These are phyloP conservation scores for Penicillium sp. DNA, from an alignment of 2,329 filamentous ascomycete species.

Conservation along the genomic window DNA sequence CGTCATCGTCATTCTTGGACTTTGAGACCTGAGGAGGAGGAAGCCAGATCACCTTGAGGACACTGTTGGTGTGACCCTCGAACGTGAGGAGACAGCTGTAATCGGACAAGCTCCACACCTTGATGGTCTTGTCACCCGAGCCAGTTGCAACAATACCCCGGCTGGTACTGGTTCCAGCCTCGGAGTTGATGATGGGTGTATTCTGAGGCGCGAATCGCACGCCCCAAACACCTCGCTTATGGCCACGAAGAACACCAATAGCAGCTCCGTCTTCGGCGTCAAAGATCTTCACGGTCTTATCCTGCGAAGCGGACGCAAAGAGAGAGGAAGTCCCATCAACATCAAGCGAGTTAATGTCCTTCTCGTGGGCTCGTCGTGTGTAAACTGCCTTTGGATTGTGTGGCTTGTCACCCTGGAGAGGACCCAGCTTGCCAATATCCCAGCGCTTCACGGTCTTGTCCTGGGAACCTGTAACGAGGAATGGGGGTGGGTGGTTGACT, in stretches of 20 bases:
- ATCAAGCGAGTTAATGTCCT: conserved; percentile 95
- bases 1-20: conserved; percentile 30
- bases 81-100: conserved; percentile 92
- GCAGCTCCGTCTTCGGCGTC: conserved; percentile 84
- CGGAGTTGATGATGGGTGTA: conserved; percentile 69
- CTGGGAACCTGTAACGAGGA: conserved; percentile 86
- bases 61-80: conserved; percentile 92
- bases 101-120: conserved; percentile 87
- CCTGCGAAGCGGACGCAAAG: conserved; percentile 94
- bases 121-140: conserved; percentile 92
- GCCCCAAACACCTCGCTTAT: conserved; percentile 93
- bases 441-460: conserved; percentile 94
- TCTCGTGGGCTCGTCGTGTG: conserved; percentile 94
- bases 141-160: conserved; percentile 84
- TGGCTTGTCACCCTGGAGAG: conserved; percentile 40
- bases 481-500: conserved; percentile 72
- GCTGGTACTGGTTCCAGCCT: conserved; percentile 62
- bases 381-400: conserved; percentile 57
- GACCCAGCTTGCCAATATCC: conserved; percentile 65
- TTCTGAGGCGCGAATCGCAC: conserved; percentile 80
- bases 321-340: conserved; percentile 68
- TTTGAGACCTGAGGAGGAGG: conserved; percentile 44
- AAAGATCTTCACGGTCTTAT: conserved; percentile 96
- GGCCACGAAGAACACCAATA: conserved; percentile 83
- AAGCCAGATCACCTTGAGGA: conserved; percentile 90